Base-by-base conservation (phyloP, 1,139 yeast genomes). In the Trichomonascaceae sp. region DNA sequence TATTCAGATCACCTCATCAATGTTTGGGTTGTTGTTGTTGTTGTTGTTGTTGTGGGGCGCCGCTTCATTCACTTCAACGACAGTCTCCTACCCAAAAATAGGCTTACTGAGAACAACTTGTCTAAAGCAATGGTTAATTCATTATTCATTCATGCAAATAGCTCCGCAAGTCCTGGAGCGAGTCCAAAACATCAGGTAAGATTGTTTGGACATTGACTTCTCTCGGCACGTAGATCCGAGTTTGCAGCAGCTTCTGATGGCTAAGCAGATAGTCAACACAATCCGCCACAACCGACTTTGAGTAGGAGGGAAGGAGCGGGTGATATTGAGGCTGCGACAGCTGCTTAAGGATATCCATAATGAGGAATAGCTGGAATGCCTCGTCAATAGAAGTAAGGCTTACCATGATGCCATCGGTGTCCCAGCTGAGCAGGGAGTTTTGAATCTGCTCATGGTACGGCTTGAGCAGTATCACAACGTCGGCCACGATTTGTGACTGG, bases 161-260 rank as follows among this genome's bases (percentile, higher is more conserved):
- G 6, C 11, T 11, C 11, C 23, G 23, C 6, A 20, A 11, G 11
- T 20, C 23, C 11, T 20, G 23, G 11, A 20, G 23, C 6, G 9
- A 6, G 6, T 6, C 23, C 9, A 20, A 6, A 11, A 20, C 23
- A 20, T 20, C 23, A 11, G 23, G 23, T 11, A 20, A 20, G 6
- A 20, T 11, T 20, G 23, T 20, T 11, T 20, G 23, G 9, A 20
- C 23, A 20, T 20, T 11, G 11, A 20, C 23, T 20, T 6, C 11
- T 11, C 23, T 6, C 6, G 23, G 23, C 11, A 20, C 11, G 11
- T 8, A 8, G 6, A 20, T 8, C 11, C 23, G 6, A 20, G 23
- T 20, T 11, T 20, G 23, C 9, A 87, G 60, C 43, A 75, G 85
- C 52, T 82, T 82, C 13, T 94, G 94, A 55, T 87, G 96, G 28